A percentile compares a stretch with the other conserved stretches of the same genome.
Evolutionary conservation across 2,329 filamentous ascomycete genomes (phyloP).

Genomic region (Escovopsis sp.): DNA sequence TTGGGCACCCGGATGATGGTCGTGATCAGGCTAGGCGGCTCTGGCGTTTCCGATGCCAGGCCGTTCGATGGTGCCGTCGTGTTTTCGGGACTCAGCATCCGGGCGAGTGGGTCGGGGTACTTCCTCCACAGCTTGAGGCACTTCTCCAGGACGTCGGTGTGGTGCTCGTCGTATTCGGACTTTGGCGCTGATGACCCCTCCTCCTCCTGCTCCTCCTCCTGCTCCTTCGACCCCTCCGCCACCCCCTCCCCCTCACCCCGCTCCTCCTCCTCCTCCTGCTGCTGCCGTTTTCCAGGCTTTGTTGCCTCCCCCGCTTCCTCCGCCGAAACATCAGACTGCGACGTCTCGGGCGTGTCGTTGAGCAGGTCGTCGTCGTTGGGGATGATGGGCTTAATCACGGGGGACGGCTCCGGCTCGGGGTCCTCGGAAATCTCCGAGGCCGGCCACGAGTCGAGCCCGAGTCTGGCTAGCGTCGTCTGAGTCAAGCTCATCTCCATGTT

Average conservation of each 20-base stretch:
- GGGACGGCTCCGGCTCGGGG: constrained; percentile 22
- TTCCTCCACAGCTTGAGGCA: constrained; percentile 51
- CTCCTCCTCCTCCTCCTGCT: constrained; percentile 6
- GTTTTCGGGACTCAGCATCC: constrained; percentile 43
- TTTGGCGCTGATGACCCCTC: constrained; percentile 10
- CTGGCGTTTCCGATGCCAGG: constrained; percentile 29
- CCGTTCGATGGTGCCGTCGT: constrained; percentile 57
- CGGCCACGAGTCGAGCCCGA: constrained; percentile 32
- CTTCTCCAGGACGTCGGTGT: constrained; percentile 35
- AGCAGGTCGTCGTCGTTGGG: constrained; percentile 42
- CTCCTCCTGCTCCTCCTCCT: constrained; percentile 8
- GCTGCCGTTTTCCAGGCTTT: constrained; percentile 4
- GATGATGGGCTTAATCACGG: constrained; percentile 26
- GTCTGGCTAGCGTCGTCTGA: constrained; percentile 48
- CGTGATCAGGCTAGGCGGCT: constrained; percentile 53
- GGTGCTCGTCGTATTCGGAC: constrained; percentile 30
- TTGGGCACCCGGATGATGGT: constrained; percentile 67
- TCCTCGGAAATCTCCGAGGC: constrained; percentile 18
- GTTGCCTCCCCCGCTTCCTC: constrained; percentile 10
- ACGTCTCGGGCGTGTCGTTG: constrained; percentile 40
- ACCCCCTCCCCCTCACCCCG: constrained; percentile 10
- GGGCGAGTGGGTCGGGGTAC: constrained; percentile 40
- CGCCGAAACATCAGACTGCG: constrained; percentile 23
- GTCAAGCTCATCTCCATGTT: constrained; percentile 68
- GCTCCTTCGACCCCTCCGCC: constrained; percentile 11